phyloP scores from a whole-genome alignment of 2,329 filamentous ascomycete species.

The Penicillium hesseltinei region DNA sequence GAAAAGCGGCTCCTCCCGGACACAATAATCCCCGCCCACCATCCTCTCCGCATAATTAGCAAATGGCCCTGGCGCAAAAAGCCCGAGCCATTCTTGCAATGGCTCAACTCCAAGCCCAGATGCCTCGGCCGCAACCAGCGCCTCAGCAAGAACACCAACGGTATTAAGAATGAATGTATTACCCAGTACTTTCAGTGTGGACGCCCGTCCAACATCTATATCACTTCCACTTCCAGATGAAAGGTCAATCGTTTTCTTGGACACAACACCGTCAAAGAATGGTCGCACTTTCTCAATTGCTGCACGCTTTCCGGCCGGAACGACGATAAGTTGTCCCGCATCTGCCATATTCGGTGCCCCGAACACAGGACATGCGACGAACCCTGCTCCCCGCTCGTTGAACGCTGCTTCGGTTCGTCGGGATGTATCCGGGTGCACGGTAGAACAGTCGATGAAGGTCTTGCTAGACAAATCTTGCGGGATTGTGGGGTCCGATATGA shows the following conservation, averaged over 20 bases:
- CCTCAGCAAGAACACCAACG: conserved; percentile 75
- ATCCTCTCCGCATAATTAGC: conserved; percentile 73
- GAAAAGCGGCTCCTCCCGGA: conserved; percentile 75
- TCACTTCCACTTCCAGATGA: conserved; percentile 48
- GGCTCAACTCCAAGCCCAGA: conserved; percentile 68
- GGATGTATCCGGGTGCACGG: conserved; percentile 79
- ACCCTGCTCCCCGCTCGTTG: conserved; percentile 62
- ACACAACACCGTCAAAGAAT: conserved; percentile 71
- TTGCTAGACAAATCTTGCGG: conserved; percentile 61
- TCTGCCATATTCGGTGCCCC: conserved; percentile 50
- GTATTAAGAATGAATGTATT: conserved; percentile 85
- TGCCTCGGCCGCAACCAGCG: conserved; percentile 76
- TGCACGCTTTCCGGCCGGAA: conserved; percentile 64
- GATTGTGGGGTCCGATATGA: conserved; percentile 42
- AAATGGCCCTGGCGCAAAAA: conserved; percentile 74
- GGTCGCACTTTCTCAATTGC: conserved; percentile 65
- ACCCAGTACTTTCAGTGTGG: conserved; percentile 75
- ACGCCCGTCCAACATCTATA: conserved; percentile 69
- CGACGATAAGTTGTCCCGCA: conserved; percentile 67
- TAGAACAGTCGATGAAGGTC: conserved; percentile 83
- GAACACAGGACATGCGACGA: conserved; percentile 67
- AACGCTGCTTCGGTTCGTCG: conserved; percentile 61
- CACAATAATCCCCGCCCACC: conserved; percentile 72
- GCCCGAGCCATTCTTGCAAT: conserved; percentile 68
- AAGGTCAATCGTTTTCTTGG: conserved; percentile 32